Conservation (phyloP, 768 basidiomycete genomes). For the Serendipita indica region DNA sequence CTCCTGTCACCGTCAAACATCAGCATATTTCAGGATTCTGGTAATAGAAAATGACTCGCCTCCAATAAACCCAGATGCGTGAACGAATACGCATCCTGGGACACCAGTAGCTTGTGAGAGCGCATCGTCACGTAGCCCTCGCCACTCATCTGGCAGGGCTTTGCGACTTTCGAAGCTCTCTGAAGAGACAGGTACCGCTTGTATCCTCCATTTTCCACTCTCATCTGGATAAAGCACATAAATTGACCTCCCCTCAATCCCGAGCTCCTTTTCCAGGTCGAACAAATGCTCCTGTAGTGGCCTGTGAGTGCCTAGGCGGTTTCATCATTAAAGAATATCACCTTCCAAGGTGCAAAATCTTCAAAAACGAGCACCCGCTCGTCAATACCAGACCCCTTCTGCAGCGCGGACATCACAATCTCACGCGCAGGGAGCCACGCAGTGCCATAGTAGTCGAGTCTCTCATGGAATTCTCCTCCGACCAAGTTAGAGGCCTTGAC, state of each 20-base stretch:
- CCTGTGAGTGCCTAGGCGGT: not conserved
- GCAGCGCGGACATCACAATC: slow-evolving; percentile 48
- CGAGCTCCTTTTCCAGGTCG: slow-evolving; percentile 54
- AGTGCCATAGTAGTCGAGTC: slow-evolving; percentile 67
- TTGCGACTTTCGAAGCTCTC: slow-evolving; percentile 86
- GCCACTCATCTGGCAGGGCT: slow-evolving; percentile 84
- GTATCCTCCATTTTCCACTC: slow-evolving; percentile 70
- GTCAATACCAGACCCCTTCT: slow-evolving; percentile 44
- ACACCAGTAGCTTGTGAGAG: slow-evolving; percentile 62
- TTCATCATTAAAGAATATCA: slow-evolving; percentile 16
- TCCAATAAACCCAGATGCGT: slow-evolving; percentile 94
- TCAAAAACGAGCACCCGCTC: slow-evolving; percentile 65
- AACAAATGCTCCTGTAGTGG: slow-evolving; percentile 70
- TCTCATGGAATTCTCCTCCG: slow-evolving; percentile 69
- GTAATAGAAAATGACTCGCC: slow-evolving; percentile 31
- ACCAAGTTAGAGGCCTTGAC: slow-evolving; percentile 63
- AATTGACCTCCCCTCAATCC: slow-evolving; percentile 40
- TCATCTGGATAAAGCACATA: slow-evolving; percentile 91
- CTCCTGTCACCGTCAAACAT: not conserved
- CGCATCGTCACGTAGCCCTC: slow-evolving; percentile 75
- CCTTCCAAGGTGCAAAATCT: slow-evolving; percentile 80
- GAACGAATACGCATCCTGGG: slow-evolving; percentile 77
- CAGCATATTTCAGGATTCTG: not conserved
- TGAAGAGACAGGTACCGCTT: slow-evolving; percentile 70
- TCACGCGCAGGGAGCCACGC: slow-evolving; percentile 90